These are phyloP conservation scores for Hura crepitans DNA, from an alignment of 441 rosid species.

Conservation along the genomic window DNA sequence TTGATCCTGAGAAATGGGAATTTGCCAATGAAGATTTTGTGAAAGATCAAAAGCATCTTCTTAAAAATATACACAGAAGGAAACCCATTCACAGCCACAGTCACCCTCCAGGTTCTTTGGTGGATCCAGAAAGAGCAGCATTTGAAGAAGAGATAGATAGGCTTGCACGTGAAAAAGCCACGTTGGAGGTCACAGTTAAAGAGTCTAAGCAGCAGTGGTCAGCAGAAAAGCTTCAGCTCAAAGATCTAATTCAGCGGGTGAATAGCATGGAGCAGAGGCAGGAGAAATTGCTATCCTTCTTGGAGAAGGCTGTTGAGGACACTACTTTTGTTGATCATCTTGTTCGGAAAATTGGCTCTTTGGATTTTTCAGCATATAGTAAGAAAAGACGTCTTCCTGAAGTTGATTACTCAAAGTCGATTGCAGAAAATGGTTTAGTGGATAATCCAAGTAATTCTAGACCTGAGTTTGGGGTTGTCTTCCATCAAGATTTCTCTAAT, in stretches of 20 bases:
- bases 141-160: constrained; percentile 65
- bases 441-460: constrained; percentile 59
- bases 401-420: constrained; percentile 47
- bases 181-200: constrained; percentile 53
- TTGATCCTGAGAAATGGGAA: constrained; percentile 92
- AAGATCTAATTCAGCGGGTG: constrained; percentile 49
- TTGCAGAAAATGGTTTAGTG: constrained; percentile 47
- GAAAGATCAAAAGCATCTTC: constrained; percentile 84
- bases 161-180: constrained; percentile 59
- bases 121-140: constrained; percentile 66
- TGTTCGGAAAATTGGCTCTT: constrained; percentile 52
- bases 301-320: constrained; percentile 54
- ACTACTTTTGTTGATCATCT: constrained; percentile 56
- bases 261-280: constrained; percentile 66
- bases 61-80: constrained; percentile 80
- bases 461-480: constrained; percentile 55
- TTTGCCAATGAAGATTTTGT: constrained; percentile 81
- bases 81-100: constrained; percentile 94
- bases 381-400: constrained; percentile 80
- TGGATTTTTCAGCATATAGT: constrained; percentile 65
- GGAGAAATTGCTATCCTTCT: constrained; percentile 44
- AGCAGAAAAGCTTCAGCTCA: constrained; percentile 47
- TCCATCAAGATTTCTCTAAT: constrained; percentile 71
- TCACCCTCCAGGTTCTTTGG: constrained; percentile 46
- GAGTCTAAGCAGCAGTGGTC: constrained; percentile 51